Evolutionary conservation across 208 protist species (phyloP).

Genomic region (Lotmaria passim): DNA sequence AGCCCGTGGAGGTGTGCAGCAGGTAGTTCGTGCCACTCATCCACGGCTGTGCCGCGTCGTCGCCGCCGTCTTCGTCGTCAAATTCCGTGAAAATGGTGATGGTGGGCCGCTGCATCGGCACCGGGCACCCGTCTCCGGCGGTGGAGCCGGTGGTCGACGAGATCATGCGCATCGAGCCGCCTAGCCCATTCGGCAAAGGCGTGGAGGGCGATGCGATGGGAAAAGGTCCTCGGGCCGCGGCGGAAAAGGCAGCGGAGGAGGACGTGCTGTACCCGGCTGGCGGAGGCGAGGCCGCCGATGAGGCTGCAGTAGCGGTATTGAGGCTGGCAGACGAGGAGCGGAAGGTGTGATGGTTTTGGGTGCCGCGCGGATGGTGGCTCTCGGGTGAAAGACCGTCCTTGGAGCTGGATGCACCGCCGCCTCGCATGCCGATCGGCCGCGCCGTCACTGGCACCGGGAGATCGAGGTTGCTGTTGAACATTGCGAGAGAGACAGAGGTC

Average conservation of each 20-base stretch:
- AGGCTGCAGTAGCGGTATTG: background rate
- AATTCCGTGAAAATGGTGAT: conserved; percentile 59
- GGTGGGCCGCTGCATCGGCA: conserved; percentile 18
- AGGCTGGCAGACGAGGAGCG: background rate
- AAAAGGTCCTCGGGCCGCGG: background rate
- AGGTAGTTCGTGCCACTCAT: background rate
- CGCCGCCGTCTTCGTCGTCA: conserved; percentile 30
- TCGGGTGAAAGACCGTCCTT: background rate
- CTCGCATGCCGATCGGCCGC: conserved; percentile 23
- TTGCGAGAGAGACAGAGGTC: background rate
- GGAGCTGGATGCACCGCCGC: conserved; percentile 21
- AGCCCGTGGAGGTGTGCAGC: background rate
- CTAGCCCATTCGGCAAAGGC: background rate
- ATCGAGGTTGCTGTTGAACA: conserved; percentile 17
- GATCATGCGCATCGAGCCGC: background rate
- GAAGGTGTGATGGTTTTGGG: background rate
- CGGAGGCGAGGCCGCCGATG: background rate
- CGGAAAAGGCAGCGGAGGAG: background rate
- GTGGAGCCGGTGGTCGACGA: conserved; percentile 7
- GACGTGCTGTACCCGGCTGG: background rate
- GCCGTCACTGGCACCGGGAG: conserved; percentile 21
- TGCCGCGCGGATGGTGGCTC: background rate
- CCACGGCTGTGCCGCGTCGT: background rate
- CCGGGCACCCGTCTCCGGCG: background rate
- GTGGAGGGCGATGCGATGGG: background rate